Percentiles rank a stretch among this genome's conserved stretches.
phyloP scores from a whole-genome alignment of 2,329 filamentous ascomycete species.

The Hypoxylon sp. region DNA sequence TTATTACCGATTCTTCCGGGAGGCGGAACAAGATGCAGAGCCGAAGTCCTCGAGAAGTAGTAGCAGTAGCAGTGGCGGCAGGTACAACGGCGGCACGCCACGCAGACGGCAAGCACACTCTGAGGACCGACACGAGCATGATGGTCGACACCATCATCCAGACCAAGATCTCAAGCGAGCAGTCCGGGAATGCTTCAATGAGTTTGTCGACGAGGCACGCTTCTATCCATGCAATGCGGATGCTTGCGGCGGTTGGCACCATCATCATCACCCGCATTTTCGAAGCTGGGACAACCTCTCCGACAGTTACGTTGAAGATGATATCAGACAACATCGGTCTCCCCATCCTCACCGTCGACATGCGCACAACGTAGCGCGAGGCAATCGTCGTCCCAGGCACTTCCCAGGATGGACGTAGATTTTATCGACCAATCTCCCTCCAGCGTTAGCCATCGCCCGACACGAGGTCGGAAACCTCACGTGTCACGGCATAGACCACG shows the following conservation, averaged over 20 bases:
- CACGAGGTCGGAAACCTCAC: slow-evolving; percentile 33
- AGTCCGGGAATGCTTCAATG: no score
- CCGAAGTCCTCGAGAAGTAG: slow-evolving; percentile 35
- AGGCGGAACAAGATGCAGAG: slow-evolving; percentile 32
- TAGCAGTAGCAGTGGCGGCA: slow-evolving; percentile 10
- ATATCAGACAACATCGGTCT: neutral
- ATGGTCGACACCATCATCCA: no score
- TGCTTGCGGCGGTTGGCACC: slow-evolving; percentile 11
- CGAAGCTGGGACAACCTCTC: slow-evolving; percentile 5
- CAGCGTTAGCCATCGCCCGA: neutral
- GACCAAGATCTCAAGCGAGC: no score
- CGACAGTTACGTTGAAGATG: slow-evolving; percentile 1
- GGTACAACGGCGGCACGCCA: slow-evolving; percentile 4
- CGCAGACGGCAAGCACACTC: slow-evolving; percentile 11
- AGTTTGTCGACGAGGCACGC: no score
- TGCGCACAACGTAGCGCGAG: slow-evolving; percentile 5
- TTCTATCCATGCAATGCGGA: slow-evolving; percentile 13
- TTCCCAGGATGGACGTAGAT: slow-evolving; percentile 1
- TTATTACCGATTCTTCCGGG: slow-evolving; percentile 39
- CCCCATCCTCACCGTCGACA: slow-evolving; percentile 9
- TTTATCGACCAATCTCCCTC: neutral
- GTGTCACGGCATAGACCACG: slow-evolving; percentile 30
- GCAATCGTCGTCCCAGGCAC: slow-evolving; percentile 1
- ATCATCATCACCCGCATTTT: slow-evolving; percentile 6
- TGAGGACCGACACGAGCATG: no score